Percentiles rank a stretch among this genome's conserved stretches.
Evolutionary conservation across 2,329 filamentous ascomycete species (phyloP).

Genomic region (Arthrobotrys entomopaga): DNA sequence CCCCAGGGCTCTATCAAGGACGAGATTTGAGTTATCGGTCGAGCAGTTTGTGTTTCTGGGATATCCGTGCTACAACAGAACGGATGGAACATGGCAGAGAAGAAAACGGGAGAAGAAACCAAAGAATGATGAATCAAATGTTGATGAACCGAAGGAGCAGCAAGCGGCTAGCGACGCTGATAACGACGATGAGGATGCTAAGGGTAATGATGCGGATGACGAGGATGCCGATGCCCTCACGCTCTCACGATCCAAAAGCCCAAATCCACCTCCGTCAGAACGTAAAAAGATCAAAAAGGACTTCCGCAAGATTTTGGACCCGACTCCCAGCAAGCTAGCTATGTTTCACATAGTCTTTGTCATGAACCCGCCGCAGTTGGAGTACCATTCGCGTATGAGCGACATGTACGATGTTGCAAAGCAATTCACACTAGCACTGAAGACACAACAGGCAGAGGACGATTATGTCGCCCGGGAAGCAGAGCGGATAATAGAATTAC

Average conservation of each 20-base stretch:
- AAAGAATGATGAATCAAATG: slow-evolving; percentile 17
- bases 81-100: slow-evolving; percentile 80
- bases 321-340: slow-evolving; percentile 36
- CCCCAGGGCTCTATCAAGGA: slow-evolving; percentile 79
- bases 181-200: slow-evolving; percentile 61
- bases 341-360: slow-evolving; percentile 99
- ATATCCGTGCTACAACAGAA: slow-evolving; percentile 82
- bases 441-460: slow-evolving; percentile 88
- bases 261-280: slow-evolving; percentile 62
- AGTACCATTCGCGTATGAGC: slow-evolving; percentile 76
- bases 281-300: slow-evolving; percentile 70
- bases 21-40: slow-evolving; percentile 81
- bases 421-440: slow-evolving; percentile 90
- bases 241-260: slow-evolving; percentile 60
- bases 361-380: slow-evolving; percentile 79
- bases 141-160: slow-evolving; percentile 30
- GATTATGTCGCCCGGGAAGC: slow-evolving; percentile 94
- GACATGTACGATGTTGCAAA: slow-evolving; percentile 90
- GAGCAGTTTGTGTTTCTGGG: slow-evolving; percentile 83
- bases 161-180: slow-evolving; percentile 60
- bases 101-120: slow-evolving; percentile 66
- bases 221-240: slow-evolving; percentile 59
- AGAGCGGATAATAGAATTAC: slow-evolving; percentile 80
- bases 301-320: slow-evolving; percentile 74
- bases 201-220: slow-evolving; percentile 58